These are phyloP conservation scores for Aspergillus tamarii DNA, from an alignment of 2,329 filamentous ascomycete genomes.

Conservation along the genomic window DNA sequence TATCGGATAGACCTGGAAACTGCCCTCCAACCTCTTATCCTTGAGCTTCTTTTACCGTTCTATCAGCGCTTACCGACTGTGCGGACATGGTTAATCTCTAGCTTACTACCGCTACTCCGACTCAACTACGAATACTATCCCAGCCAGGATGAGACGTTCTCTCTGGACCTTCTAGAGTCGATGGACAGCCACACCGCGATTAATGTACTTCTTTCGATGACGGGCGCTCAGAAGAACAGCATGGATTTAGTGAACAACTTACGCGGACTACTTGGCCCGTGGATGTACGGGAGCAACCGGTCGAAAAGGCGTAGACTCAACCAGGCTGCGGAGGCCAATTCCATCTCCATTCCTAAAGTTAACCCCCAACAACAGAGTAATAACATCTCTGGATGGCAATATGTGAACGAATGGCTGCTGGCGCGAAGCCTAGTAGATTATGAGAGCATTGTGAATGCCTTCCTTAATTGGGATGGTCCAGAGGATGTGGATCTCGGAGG, in stretches of 20 bases:
- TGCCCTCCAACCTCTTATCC: conserved; percentile 59
- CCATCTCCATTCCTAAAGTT: conserved; percentile 31
- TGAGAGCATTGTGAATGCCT: conserved; percentile 51
- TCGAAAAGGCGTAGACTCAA: conserved; percentile 58
- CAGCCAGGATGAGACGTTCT: conserved; percentile 46
- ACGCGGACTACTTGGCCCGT: conserved; percentile 62
- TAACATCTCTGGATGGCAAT: conserved; percentile 55
- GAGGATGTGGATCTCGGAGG: conserved; percentile 62
- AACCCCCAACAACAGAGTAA: conserved; percentile 22
- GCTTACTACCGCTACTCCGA: conserved; percentile 60
- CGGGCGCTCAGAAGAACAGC: conserved; percentile 35
- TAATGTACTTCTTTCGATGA: conserved; percentile 55
- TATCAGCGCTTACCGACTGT: conserved; percentile 56
- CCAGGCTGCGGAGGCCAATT: conserved; percentile 29
- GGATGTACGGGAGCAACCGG: conserved; percentile 62
- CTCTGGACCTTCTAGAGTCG: conserved; percentile 57
- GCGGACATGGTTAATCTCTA: conserved; percentile 63
- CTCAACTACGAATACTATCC: conserved; percentile 67
- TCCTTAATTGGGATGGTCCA: conserved; percentile 64
- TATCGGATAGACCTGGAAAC: conserved; percentile 63
- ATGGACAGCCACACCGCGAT: conserved; percentile 56
- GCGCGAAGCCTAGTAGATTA: conserved; percentile 56
- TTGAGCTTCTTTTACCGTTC: conserved; percentile 61
- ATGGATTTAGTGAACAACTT: conserved; percentile 57
- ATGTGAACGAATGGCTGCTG: conserved; percentile 63